These are phyloP conservation scores for Saururus chinensis DNA, from an alignment of 164 flowering plant genomes.

Conservation along the genomic window DNA sequence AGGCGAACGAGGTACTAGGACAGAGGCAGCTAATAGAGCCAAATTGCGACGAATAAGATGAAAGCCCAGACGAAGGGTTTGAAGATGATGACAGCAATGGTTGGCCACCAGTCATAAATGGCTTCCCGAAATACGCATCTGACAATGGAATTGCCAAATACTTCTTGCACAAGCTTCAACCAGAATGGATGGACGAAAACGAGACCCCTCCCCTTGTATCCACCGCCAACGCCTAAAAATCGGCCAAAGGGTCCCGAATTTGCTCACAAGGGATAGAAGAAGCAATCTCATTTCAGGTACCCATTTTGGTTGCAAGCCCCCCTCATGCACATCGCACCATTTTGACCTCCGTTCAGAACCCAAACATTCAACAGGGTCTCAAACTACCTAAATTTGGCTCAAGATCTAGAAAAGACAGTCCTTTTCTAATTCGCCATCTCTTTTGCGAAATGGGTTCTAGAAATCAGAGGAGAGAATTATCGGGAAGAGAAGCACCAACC, in stretches of 20 bases:
- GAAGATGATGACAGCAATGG: conserved; percentile 32
- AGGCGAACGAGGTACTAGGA: conserved; percentile 19
- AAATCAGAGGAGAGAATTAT: neutral
- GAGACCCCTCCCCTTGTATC: too few species aligned
- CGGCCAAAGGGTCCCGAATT: conserved; percentile 10
- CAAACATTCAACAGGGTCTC: too few species aligned
- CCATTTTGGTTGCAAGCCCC: neutral
- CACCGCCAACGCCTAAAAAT: conserved; percentile 13
- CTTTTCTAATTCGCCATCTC: neutral
- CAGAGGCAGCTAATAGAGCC: conserved; percentile 27
- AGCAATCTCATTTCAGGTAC: conserved; percentile 9
- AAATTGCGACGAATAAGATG: conserved; percentile 10
- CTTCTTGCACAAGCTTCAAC: neutral
- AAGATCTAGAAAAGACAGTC: neutral
- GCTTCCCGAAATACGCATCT: conserved; percentile 28
- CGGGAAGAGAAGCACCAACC: neutral
- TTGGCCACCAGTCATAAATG: conserved; percentile 47
- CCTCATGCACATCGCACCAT: neutral
- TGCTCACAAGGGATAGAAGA: conserved; percentile 3
- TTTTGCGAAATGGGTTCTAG: neutral
- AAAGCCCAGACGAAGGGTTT: conserved; percentile 6
- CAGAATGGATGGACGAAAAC: too few species aligned
- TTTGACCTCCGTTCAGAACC: neutral
- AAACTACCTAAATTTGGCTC: neutral
- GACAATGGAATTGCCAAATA: conserved; percentile 10